Evolutionary conservation across 352 stramenopile genomes (phyloP).

Genomic region (Poterioochromonas sp.): DNA sequence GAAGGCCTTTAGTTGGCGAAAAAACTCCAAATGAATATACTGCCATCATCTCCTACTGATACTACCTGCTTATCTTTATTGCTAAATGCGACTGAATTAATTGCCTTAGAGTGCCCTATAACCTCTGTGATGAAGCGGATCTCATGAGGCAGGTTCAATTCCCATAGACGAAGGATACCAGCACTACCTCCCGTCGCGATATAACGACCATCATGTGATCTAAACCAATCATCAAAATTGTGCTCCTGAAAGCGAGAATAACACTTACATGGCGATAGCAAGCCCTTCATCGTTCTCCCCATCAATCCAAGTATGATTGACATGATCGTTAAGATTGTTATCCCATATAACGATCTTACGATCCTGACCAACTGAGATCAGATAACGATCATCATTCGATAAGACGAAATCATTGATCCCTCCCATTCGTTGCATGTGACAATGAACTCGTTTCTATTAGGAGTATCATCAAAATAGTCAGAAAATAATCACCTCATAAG

Average conservation of each 20-base stretch:
- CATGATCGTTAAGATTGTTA: constrained; percentile 64
- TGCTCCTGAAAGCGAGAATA: too few relatives aligned
- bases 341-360: constrained; percentile 84
- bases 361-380: constrained; percentile 78
- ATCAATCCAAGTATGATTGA: constrained; percentile 55
- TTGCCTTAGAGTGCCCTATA: constrained; percentile 61
- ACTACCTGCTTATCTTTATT: constrained; percentile 79
- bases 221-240: too few relatives aligned
- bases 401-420: constrained; percentile 79
- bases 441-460: constrained; percentile 49
- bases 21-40: constrained; percentile 81
- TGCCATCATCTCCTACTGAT: constrained; percentile 73
- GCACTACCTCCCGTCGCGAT: constrained; percentile 76
- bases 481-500: background rate
- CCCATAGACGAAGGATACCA: constrained; percentile 66
- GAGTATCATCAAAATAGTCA: background rate
- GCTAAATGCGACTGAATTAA: constrained; percentile 67
- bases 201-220: constrained; percentile 60
- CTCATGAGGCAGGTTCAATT: constrained; percentile 50
- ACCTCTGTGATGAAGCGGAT: constrained; percentile 18
- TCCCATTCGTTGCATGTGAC: constrained; percentile 80
- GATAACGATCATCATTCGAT: constrained; percentile 66
- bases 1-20: constrained; percentile 61
- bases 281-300: constrained; percentile 55
- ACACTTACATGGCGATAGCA: constrained; percentile 59